Base-by-base conservation (phyloP, 73 alveolate genomes). In the Paramecium sonneborni region DNA sequence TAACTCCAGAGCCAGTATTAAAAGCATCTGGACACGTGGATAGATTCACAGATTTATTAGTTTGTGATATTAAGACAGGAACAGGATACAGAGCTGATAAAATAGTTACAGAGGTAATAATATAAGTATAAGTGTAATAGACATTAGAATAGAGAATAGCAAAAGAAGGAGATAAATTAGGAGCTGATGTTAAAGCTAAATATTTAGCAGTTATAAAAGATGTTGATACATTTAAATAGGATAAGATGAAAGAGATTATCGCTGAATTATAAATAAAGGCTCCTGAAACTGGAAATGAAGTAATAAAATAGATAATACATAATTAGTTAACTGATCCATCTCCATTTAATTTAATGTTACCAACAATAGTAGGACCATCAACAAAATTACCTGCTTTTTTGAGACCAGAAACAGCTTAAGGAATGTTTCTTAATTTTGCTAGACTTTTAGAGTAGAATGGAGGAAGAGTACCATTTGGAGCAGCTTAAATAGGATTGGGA, bases 391-490 rank as follows among this genome's bases (percentile, higher is more conserved):
- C 94, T 82, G 99, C 99, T 24, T 98, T 58, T 85, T 92, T 98
- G 26, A 90, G 99, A 62, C 99, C 99, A 7, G 99, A 98, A 85
- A 98, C 99, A n/a, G 99, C 99, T 6, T 98, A 98, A 94, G 99
- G 99, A 58, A 98, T 97, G 92, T 98, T 98, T 96, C 97, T 98
- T 69, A 98, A 98, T 94, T 98, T 97, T 96, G 97, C 96, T 94
- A 86, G 96, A 86, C 96, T 97, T 67, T 92, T 97, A 24, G 99
- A 98, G 57, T 97, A 88, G 95, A 98, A 98, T 94, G 96, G 98
- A 67, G 96, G 97, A 57, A 96, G 98, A 86, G 93, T 98, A 85
- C 99, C 99, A 46, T 98, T 98, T 92, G 99, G 99, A 55, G 99
- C 99, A 30, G 99, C 99, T 1, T 92, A 96, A 85, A 97, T 98